phyloP scores from a whole-genome alignment of 768 basidiomycete species.

The Leccinum pellstonianum region DNA sequence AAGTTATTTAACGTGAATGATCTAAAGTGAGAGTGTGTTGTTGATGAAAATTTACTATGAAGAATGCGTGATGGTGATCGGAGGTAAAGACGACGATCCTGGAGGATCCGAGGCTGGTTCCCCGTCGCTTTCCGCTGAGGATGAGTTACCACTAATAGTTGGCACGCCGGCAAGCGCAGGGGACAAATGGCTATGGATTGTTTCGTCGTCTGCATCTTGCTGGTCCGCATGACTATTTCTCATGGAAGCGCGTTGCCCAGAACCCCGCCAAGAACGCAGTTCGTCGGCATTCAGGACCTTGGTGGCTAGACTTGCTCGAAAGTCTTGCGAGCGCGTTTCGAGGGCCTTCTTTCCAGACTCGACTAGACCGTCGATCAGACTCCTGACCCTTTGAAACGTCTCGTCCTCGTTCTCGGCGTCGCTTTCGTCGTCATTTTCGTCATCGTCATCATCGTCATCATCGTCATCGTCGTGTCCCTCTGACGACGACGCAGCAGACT shows the following conservation, averaged over 20 bases:
- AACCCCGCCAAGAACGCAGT: constrained; percentile 56
- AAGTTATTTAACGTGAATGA: constrained; percentile 13
- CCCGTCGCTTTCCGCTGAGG: constrained; percentile 29
- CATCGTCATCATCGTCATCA: constrained; percentile 34
- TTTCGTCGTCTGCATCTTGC: constrained; percentile 32
- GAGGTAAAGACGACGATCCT: constrained; percentile 31
- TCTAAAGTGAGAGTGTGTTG: constrained; percentile 25
- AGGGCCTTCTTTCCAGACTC: constrained; percentile 59
- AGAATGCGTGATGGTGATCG: constrained; percentile 45
- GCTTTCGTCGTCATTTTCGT: constrained; percentile 41
- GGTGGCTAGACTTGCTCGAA: constrained; percentile 45
- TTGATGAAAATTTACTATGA: constrained; percentile 22
- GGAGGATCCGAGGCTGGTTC: constrained; percentile 19
- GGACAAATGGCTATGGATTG: constrained; percentile 21
- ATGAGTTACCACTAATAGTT: constrained; percentile 13
- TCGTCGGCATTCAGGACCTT: constrained; percentile 78
- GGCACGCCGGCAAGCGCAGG: constrained; percentile 21
- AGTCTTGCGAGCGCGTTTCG: constrained; percentile 55
- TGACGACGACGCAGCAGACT: constrained; percentile 40
- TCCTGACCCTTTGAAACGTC: constrained; percentile 59
- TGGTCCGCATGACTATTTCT: constrained; percentile 15
- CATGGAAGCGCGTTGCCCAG: constrained; percentile 23
- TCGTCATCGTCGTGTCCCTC: constrained; percentile 40
- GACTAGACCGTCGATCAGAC: constrained; percentile 62
- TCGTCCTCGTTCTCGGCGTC: constrained; percentile 42